These are phyloP conservation scores for Aspergillus piperis DNA, from an alignment of 2,329 filamentous ascomycete species.

Conservation along the genomic window DNA sequence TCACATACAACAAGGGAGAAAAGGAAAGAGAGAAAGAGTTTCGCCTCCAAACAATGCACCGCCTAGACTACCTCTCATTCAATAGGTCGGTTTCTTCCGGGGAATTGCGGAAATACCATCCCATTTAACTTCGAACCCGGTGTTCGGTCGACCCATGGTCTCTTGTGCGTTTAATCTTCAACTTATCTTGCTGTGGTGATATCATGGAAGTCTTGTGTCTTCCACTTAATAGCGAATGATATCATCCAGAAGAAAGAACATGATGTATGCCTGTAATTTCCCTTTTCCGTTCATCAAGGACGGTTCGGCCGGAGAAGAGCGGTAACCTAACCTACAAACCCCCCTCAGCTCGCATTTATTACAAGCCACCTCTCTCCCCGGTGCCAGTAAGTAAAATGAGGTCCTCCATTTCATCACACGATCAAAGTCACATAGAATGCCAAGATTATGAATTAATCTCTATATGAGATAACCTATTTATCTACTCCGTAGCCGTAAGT, in stretches of 20 bases:
- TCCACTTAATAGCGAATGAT: not conserved
- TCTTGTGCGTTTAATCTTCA: not conserved
- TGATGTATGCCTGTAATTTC: too few relatives aligned
- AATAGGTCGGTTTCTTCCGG: not conserved
- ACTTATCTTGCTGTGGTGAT: slow-evolving; percentile 16
- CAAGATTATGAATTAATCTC: not conserved
- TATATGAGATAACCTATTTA: not conserved
- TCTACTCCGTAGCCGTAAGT: too few relatives aligned
- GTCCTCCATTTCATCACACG: too few relatives aligned
- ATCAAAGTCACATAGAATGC: too few relatives aligned
- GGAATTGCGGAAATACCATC: slow-evolving; percentile 8
- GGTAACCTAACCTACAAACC: too few relatives aligned
- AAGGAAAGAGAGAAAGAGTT: not conserved
- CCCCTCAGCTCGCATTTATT: too few relatives aligned
- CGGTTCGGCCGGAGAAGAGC: not conserved
- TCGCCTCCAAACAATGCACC: slow-evolving; percentile 7
- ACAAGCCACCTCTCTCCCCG: too few relatives aligned
- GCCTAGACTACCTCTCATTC: not conserved
- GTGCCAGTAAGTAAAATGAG: too few relatives aligned
- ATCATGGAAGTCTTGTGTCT: slow-evolving; percentile 14
- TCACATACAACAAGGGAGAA: not conserved
- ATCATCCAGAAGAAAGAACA: not conserved
- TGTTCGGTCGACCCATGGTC: not conserved
- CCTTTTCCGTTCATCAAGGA: too few relatives aligned
- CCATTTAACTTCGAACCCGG: not conserved